Conservation (phyloP, 2,329 filamentous ascomycete species). For the Neodidymelliopsis sp. region DNA sequence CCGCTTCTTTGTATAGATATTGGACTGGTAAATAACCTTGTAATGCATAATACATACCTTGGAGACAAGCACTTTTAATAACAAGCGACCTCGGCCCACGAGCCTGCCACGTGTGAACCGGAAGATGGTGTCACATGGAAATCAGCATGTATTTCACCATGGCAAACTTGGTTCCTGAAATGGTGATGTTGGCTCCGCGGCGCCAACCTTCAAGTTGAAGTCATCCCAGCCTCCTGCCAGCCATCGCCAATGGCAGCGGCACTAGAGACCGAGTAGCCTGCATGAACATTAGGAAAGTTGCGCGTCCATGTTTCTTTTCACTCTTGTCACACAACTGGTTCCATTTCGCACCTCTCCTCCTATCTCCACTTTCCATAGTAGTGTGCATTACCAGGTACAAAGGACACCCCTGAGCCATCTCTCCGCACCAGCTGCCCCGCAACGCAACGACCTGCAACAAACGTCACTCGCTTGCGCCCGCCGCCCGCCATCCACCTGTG, state of each 20-base stretch:
- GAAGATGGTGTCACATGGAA: background rate
- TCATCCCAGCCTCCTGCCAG: slow-evolving; percentile 20
- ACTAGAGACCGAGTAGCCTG: slow-evolving; percentile 12
- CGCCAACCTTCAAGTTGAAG: slow-evolving; percentile 8
- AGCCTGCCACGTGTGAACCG: background rate
- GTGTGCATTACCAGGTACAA: no score
- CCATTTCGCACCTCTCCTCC: no score
- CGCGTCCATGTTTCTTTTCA: slow-evolving; percentile 1
- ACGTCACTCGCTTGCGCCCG: slow-evolving; percentile 18
- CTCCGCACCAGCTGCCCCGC: slow-evolving; percentile 16
- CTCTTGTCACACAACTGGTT: no score
- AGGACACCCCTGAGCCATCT: slow-evolving; percentile 5
- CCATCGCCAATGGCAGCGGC: slow-evolving; percentile 17
- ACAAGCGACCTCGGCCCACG: background rate
- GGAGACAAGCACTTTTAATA: no score
- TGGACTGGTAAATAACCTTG: slow-evolving; percentile 6
- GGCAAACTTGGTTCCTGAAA: slow-evolving; percentile 5
- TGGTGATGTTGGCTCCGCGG: slow-evolving; percentile 10
- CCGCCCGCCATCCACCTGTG: slow-evolving; percentile 1
- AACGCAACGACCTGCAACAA: slow-evolving; percentile 14
- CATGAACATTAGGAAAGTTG: slow-evolving; percentile 7
- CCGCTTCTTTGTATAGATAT: slow-evolving; percentile 7
- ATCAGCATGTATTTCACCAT: background rate
- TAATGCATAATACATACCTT: slow-evolving; percentile 23
- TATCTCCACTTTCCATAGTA: no score